Base-by-base conservation (phyloP, 2,329 filamentous ascomycete genomes). In the Biscogniauxia sp. region DNA sequence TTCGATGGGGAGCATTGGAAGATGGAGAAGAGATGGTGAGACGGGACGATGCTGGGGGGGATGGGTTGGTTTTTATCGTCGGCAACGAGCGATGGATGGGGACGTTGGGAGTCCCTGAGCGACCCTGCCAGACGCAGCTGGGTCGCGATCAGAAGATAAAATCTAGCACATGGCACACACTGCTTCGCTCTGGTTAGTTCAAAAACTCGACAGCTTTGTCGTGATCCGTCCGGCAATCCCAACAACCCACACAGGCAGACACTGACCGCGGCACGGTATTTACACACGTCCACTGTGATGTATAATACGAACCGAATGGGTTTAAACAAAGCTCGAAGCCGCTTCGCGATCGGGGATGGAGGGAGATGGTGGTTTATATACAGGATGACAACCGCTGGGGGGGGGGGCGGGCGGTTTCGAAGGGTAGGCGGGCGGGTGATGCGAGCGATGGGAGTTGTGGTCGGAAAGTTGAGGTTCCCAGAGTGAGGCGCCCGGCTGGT, bases 81-180 rank as follows among this genome's bases (percentile, higher is more conserved):
- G 61, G 58, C 11, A 56, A 23, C 51, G 32, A 57, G 57, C 20
- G 28, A 49, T 28, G 57, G 49, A 32, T 63, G 64, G 65, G 61
- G 64, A 61, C 51, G 59, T 63, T 60, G 60, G 66, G 41, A 56
- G 64, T 45, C 61, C 64, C 62, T 67, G 59, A 64, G 65, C 69
- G 70, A 70, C 68, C 68, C 65, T 67, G 61, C 68, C 70, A 68
- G 66, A 64, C 67, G 64, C 64, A 61, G 70, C 70, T 70, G 70
- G 70, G 67, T 69, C 70, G 70, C 70, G 66, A 71, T 66, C 65
- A 62, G 63, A 51, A 55, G 41, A 57, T 59, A 50, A 67, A 64
- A 64, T 71, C 73, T 77, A 77, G 73, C 72, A 74, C 76, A 78
- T 78, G 68, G 68, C 74, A 71, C 74, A 71, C 70, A 45, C 37